These are phyloP conservation scores for Trichophyton benhamiae DNA, from an alignment of 2,329 filamentous ascomycete genomes.

Conservation along the genomic window DNA sequence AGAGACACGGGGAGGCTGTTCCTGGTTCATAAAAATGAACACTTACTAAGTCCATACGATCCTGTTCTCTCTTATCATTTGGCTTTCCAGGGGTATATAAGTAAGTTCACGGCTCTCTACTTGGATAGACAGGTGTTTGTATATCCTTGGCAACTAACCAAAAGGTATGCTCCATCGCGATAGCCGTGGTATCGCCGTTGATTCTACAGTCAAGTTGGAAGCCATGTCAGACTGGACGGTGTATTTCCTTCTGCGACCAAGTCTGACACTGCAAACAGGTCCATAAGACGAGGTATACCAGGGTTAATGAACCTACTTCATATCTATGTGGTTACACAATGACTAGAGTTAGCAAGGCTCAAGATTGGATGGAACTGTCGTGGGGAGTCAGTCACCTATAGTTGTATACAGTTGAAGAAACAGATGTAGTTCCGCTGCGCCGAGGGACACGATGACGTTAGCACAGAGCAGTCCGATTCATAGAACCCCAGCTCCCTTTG, in stretches of 20 bases:
- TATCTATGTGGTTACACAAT: not conserved
- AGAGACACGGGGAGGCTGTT: not conserved
- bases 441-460: not conserved
- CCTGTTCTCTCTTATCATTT: conserved; percentile 13
- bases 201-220: conserved; percentile 6
- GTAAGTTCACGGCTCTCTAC: not conserved
- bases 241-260: not conserved
- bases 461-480: too few relatives aligned
- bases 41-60: conserved; percentile 13
- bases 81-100: conserved; percentile 8
- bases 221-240: not conserved
- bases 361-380: not conserved
- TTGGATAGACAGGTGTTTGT: not conserved
- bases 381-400: conserved; percentile 6
- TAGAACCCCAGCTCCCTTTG: too few relatives aligned
- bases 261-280: not conserved
- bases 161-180: conserved; percentile 11
- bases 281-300: not conserved
- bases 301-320: not conserved
- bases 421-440: conserved; percentile 7
- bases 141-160: conserved; percentile 8
- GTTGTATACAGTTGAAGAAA: conserved; percentile 11
- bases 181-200: conserved; percentile 12
- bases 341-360: not conserved
- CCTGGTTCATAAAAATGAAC: not conserved